phyloP scores from a whole-genome alignment of 108 stramenopile genomes.

The Nannochloropsis salina region DNA sequence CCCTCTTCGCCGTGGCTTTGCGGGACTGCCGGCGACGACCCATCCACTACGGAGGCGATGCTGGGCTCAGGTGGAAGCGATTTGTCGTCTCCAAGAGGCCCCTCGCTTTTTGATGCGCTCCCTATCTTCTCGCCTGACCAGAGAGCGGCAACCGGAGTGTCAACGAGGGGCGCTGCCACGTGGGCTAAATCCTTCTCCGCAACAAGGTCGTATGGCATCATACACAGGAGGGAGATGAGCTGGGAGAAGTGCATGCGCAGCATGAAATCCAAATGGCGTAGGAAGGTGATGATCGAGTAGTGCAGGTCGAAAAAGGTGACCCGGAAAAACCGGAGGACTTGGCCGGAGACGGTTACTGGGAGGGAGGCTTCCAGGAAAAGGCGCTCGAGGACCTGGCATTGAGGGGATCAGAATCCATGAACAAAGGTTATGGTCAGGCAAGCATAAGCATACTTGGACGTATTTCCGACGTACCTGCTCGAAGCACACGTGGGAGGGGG shows the following conservation, averaged over 20 bases:
- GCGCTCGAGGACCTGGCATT: not conserved
- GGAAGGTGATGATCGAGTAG: not conserved
- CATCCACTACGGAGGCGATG: too few species aligned
- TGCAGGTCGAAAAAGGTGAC: not conserved
- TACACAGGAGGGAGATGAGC: not conserved
- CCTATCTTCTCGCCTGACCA: too few species aligned
- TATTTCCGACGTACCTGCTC: not conserved
- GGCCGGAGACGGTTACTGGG: not conserved
- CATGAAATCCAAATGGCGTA: not conserved
- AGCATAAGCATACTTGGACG: not conserved
- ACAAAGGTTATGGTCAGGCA: not conserved
- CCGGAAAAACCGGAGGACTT: slow-evolving; percentile 2
- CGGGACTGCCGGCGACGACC: not conserved
- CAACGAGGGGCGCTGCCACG: not conserved
- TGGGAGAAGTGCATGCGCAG: not conserved
- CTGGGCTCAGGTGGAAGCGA: too few species aligned
- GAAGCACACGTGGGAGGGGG: not conserved
- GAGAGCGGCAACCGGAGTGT: not conserved
- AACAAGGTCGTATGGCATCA: slow-evolving; percentile 12
- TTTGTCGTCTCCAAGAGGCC: too few species aligned
- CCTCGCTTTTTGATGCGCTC: too few species aligned
- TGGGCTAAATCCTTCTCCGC: not conserved
- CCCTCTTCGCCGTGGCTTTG: not conserved
- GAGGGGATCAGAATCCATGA: not conserved
- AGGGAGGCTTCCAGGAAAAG: not conserved